Evolutionary conservation across 2,329 filamentous ascomycete genomes (phyloP).

Genomic region (Fusarium cicatricum): DNA sequence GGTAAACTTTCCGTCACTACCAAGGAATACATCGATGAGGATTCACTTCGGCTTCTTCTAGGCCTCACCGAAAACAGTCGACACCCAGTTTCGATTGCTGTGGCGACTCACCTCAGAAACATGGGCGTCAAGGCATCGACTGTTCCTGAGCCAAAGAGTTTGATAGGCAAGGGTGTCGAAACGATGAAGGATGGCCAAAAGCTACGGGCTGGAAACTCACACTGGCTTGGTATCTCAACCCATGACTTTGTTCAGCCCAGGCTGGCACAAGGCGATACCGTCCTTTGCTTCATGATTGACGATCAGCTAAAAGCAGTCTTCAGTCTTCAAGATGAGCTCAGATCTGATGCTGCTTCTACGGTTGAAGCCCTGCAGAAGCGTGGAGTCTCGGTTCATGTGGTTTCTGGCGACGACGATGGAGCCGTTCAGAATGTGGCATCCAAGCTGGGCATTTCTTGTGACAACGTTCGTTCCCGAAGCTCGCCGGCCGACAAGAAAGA

Average conservation of each 20-base stretch:
- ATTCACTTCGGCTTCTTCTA: conserved; percentile 36
- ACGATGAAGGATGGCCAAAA: conserved; percentile 36
- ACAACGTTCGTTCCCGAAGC: conserved; percentile 53
- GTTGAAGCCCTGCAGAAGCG: conserved; percentile 48
- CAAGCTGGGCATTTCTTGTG: conserved; percentile 50
- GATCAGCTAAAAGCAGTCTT: conserved; percentile 50
- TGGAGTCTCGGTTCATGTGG: conserved; percentile 55
- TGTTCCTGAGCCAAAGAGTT: conserved; percentile 46
- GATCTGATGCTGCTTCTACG: conserved; percentile 51
- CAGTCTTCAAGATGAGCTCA: conserved; percentile 57
- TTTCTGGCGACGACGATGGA: conserved; percentile 63
- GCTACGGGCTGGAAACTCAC: conserved; percentile 59
- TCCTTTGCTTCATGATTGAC: conserved; percentile 57
- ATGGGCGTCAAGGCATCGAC: conserved; percentile 8
- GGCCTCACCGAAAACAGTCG: conserved; percentile 52
- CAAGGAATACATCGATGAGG: conserved; percentile 5
- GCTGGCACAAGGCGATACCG: conserved; percentile 50
- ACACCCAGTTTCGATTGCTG: conserved; percentile 62
- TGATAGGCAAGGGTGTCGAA: conserved; percentile 59
- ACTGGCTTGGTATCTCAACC: conserved; percentile 53
- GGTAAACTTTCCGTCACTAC: conserved; percentile 58
- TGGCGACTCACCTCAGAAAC: conserved; percentile 52
- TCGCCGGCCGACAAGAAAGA: conserved; percentile 56
- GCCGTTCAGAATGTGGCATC: conserved; percentile 54
- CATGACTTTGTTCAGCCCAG: conserved; percentile 47